phyloP scores from a whole-genome alignment of 2,329 filamentous ascomycete species.

The Torrubiella hemipterigena region DNA sequence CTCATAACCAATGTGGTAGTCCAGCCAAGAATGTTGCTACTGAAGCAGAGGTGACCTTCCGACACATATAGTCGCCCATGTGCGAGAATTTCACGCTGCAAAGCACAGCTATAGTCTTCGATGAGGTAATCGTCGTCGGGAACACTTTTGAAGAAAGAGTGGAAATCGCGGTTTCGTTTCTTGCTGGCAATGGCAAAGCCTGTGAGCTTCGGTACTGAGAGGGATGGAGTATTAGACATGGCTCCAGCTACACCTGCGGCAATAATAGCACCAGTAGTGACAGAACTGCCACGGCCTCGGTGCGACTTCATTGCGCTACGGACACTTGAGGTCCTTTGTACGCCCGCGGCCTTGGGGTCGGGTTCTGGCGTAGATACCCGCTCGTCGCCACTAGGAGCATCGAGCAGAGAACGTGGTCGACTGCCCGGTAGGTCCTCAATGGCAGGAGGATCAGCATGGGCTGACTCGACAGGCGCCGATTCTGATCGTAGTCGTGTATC shows the following conservation, averaged over 20 bases:
- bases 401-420: conserved; percentile 38
- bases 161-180: conserved; percentile 92
- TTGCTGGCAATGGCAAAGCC: conserved; percentile 95
- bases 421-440: conserved; percentile 12
- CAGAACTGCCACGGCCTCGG: conserved; percentile 74
- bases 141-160: conserved; percentile 86
- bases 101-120: conserved; percentile 93
- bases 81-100: conserved; percentile 90
- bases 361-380: conserved; percentile 47
- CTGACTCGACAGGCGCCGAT: conserved; percentile 41
- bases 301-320: conserved; percentile 49
- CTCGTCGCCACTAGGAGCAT: conserved; percentile 39
- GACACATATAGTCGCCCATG: conserved; percentile 93
- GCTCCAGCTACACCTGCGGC: conserved; percentile 51
- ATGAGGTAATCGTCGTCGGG: conserved; percentile 97
- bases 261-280: conserved; percentile 52
- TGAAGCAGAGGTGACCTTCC: conserved; percentile 95
- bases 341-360: conserved; percentile 49
- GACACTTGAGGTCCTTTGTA: conserved; percentile 56
- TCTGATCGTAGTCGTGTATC: conserved; percentile 41
- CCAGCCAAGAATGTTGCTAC: conserved; percentile 97
- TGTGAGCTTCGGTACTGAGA: conserved; percentile 64
- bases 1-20: conserved; percentile 95
- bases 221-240: conserved; percentile 43
- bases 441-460: conserved; percentile 20